Base-by-base conservation (phyloP, 768 basidiomycete species). In the Leccinum broughii region DNA sequence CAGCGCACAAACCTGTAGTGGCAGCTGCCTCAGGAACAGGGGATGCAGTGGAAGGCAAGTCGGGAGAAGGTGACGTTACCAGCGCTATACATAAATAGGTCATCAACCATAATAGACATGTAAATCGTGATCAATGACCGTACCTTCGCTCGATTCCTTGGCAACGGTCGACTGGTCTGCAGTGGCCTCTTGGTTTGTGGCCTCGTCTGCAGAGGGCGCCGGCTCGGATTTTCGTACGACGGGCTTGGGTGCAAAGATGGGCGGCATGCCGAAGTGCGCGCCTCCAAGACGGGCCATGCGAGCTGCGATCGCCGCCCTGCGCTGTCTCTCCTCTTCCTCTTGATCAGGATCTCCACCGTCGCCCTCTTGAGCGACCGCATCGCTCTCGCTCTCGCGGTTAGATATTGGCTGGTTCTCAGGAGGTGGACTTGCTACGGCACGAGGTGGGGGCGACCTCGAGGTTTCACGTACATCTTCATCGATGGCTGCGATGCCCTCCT, bases 241-340 rank as follows among this genome's bases (percentile, higher is more conserved):
- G 1, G 84, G 83, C 62, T 83, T 83, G 56, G 79, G 79, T 14
- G 83, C 86, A 74, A 92, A 86, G 60, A 88, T 77, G 53, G 90
- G 88, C 2, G 88, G 87, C 89, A 96, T 90, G 4, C 91, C 92
- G 24, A 93, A 78, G 57, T 88, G 79, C 14, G 92, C 85, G 52
- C 93, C 95, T 30, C 95, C 95, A 17, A 98, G 81, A 61, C 89
- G 88, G 46, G 93, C 94, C 93, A 98, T 93, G 51, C 94, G 83
- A 24, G 93, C 93, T 34, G 94, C 93, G 68, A 98, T 88, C 11
- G 91, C 88, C 5, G 93, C 90, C 48, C 95, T 84, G 51, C 89
- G 83, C 68, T 91, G 88, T 56, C 88, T 79, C 66, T 91, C 89
- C 64, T 90, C 88, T 22, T 77, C 76, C 68, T 88, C 86, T 1